These are phyloP conservation scores for Symbiodinium natans DNA, from an alignment of 73 alveolate species.

Conservation along the genomic window DNA sequence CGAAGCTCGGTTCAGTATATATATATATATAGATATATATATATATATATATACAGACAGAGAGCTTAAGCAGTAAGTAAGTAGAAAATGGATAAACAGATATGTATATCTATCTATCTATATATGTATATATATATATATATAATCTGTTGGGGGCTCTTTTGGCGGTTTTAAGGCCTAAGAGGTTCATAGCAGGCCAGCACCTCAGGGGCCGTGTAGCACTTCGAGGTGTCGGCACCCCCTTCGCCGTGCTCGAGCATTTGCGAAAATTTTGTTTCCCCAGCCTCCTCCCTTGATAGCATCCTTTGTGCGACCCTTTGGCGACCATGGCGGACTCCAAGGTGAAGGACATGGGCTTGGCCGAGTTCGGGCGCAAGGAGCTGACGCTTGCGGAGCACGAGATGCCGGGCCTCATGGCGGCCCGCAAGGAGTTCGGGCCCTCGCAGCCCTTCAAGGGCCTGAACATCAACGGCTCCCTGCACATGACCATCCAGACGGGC, in stretches of 20 bases:
- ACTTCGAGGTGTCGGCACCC: not conserved
- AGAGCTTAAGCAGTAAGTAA: not conserved
- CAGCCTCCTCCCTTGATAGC: no score
- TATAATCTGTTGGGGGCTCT: not conserved
- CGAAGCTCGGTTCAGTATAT: not conserved
- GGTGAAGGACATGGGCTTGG: constrained; percentile 97
- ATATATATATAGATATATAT: not conserved
- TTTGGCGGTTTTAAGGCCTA: not conserved
- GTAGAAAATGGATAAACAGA: no score
- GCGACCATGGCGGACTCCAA: constrained; percentile 61
- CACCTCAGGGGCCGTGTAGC: not conserved
- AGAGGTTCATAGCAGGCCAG: not conserved
- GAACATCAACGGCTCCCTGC: constrained; percentile 98
- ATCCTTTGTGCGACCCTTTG: not conserved
- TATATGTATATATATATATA: not conserved
- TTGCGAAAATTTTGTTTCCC: no score
- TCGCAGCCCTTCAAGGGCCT: constrained; percentile 97
- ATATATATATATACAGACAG: not conserved
- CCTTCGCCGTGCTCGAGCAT: not conserved
- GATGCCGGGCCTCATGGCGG: constrained; percentile 98
- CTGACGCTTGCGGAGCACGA: constrained; percentile 97
- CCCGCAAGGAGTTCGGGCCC: constrained; percentile 98
- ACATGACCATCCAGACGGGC: constrained; percentile 99
- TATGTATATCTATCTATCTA: no score
- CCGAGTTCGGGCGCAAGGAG: constrained; percentile 99